Evolutionary conservation across 2,329 filamentous ascomycete species (phyloP).

Genomic region (Botrytis fabae): DNA sequence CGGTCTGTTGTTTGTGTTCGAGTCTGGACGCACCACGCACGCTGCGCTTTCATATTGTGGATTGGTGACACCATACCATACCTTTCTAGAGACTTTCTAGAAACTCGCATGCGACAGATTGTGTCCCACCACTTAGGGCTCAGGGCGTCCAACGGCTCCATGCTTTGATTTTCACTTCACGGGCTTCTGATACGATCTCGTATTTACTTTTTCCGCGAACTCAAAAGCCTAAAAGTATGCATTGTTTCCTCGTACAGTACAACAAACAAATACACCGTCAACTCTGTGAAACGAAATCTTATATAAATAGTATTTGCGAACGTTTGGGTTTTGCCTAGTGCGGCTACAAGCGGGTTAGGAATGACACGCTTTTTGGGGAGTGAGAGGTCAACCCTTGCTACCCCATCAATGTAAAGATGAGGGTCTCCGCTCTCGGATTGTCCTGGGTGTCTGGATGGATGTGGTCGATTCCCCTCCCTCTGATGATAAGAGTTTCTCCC

Average conservation of each 20-base stretch:
- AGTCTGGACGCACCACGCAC: not conserved
- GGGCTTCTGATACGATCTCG: not conserved
- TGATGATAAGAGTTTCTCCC: not conserved
- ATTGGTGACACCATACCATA: not conserved
- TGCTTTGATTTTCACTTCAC: not conserved
- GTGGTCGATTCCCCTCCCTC: not conserved
- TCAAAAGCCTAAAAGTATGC: not conserved
- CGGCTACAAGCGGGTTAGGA: conserved; percentile 9
- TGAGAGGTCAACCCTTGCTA: not conserved
- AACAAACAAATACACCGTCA: no score
- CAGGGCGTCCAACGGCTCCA: not conserved
- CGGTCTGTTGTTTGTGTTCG: not conserved
- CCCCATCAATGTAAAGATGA: not conserved
- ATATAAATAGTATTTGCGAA: not conserved
- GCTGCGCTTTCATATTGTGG: not conserved
- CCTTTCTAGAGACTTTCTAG: not conserved
- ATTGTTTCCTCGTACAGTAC: not conserved
- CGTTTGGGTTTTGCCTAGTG: no score
- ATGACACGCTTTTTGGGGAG: not conserved
- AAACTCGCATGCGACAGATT: not conserved
- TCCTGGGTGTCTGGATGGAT: not conserved
- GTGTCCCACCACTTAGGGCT: not conserved
- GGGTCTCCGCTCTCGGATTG: not conserved
- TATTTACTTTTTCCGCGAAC: not conserved
- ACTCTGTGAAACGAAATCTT: not conserved